A percentile compares a stretch with the other conserved stretches of the same genome.
Evolutionary conservation across 805 yeast species (phyloP).

Genomic region (Pichia phayaonensis): DNA sequence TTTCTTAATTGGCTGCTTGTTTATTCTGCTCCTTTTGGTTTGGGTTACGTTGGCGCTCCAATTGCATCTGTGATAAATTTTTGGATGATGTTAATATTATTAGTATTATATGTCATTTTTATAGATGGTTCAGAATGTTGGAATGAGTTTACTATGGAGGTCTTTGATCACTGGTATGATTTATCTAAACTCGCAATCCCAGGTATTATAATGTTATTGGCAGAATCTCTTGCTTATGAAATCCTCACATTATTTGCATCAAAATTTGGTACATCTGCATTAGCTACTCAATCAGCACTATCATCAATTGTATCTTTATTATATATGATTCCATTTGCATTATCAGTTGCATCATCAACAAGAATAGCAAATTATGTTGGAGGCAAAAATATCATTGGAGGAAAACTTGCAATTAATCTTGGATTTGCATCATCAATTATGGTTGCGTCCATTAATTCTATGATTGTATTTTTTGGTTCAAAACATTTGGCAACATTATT

Average conservation of each 20-base stretch:
- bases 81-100: conserved; percentile 56
- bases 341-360: conserved; percentile 48
- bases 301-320: conserved; percentile 45
- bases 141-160: conserved; percentile 44
- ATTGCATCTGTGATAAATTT: conserved; percentile 62
- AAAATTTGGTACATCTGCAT: conserved; percentile 42
- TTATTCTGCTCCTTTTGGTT: conserved; percentile 46
- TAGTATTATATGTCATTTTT: conserved; percentile 46
- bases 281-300: conserved; percentile 50
- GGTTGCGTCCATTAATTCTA: conserved; percentile 34
- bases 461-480: conserved; percentile 39
- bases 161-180: conserved; percentile 31
- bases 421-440: conserved; percentile 32
- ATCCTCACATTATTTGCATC: conserved; percentile 48
- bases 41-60: conserved; percentile 75
- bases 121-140: conserved; percentile 66
- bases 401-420: conserved; percentile 34
- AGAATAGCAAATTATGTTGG: conserved; percentile 51
- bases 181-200: conserved; percentile 42
- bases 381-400: conserved; percentile 26
- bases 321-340: conserved; percentile 51
- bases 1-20: conserved; percentile 58
- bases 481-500: conserved; percentile 48
- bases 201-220: conserved; percentile 47
- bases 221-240: conserved; percentile 53